A percentile compares a stretch with the other conserved stretches of the same genome.
Conservation (phyloP, 2,329 filamentous ascomycete species). For the Colletotrichum sp. region DNA sequence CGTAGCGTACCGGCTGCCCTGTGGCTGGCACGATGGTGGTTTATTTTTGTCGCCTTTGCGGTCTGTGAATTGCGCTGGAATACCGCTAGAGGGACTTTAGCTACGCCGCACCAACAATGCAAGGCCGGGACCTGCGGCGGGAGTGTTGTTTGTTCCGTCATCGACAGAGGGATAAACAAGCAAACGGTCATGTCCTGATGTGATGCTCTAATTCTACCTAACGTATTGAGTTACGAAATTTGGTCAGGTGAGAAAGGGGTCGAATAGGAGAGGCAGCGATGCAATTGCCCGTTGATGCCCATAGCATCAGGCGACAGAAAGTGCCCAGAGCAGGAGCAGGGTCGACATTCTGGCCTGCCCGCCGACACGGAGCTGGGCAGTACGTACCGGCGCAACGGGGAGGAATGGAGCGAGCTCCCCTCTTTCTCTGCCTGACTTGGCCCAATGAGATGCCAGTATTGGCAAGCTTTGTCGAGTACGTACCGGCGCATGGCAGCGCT, state of each 20-base stretch:
- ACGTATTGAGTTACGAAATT: neutral
- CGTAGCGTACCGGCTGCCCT: conserved; percentile 2
- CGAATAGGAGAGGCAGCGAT: neutral
- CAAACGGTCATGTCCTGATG: neutral
- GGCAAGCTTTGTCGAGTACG: neutral
- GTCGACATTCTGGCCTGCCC: neutral
- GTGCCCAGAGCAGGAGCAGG: neutral
- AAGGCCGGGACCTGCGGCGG: neutral
- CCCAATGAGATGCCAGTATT: neutral
- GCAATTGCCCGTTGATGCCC: neutral
- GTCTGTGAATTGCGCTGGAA: neutral
- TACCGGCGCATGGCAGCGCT: neutral
- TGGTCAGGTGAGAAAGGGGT: neutral
- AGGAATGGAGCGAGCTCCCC: neutral
- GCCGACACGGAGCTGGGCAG: neutral
- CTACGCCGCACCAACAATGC: neutral
- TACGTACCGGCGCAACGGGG: neutral
- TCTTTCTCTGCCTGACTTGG: neutral
- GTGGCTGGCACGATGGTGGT: neutral
- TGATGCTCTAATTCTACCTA: neutral
- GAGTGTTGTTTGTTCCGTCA: neutral
- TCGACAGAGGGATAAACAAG: neutral
- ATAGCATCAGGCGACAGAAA: neutral
- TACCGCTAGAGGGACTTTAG: neutral
- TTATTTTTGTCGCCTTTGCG: neutral